Evolutionary conservation across 805 yeast species (phyloP), one percentile per base, ranked within the genome.

Genomic region (Yarrowia bubula): DNA sequence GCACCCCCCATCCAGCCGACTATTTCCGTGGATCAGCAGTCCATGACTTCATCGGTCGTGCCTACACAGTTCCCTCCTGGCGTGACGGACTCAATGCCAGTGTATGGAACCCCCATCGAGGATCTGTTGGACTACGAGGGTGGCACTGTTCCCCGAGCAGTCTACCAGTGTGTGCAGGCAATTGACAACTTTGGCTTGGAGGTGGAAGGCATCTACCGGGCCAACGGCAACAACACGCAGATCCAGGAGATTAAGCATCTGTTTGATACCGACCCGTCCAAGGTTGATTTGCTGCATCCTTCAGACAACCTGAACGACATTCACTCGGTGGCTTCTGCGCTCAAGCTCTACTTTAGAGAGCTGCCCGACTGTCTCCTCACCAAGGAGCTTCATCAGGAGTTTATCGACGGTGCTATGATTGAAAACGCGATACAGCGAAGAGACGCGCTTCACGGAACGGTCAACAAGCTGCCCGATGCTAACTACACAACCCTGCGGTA

Each of bases 391-490:
- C 84, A 85, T 71, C 80, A 80, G 63, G 81, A 82, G 38, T 89
- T 90, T 71, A 76, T 91, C 57, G 86, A 84, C 42, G 89, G 92
- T 1, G 89, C 89, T 22, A 84, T 85, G 73, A 86, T 91, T 60
- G 82, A 79, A 35, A 89, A 88, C 70, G 80, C 81, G 17, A 79
- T 79, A 13, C 80, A 85, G 69, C 82, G 89, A 66, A 84, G 89
- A 66, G 93, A 91, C 72, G 80, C 80, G 35, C 80, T 95, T 70
- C 99, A 95, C 75, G 90, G 91, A 50, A 83, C 90, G 66, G 90
- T 95, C 51, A 95, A 88, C 78, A 89, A 89, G 69, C 81, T 95
- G 65, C 97, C 98, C 0, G 99, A 95, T 76, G 95, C 96, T 0
- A 91, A 93, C 66, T 95, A 95, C 75, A 92, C 96, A 80, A 92